phyloP scores from a whole-genome alignment of 352 stramenopile genomes.

The Phytophthora litchii region DNA sequence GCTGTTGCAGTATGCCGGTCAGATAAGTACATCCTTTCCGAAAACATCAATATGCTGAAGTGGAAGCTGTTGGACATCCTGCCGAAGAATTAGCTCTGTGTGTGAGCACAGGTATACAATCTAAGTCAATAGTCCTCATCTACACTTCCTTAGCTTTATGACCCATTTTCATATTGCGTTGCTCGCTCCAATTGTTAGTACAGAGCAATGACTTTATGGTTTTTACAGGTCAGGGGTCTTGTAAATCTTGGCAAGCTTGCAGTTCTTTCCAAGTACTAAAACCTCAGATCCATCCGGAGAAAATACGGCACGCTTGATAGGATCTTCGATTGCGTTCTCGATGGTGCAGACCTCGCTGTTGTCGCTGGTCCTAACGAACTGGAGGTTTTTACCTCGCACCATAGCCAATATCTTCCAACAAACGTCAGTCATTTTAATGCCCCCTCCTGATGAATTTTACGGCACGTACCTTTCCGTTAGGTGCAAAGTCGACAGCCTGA shows the following conservation, averaged over 20 bases:
- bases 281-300: constrained; percentile 65
- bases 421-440: background rate
- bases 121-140: constrained; percentile 25
- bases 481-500: constrained; percentile 64
- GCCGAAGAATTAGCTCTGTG: constrained; percentile 31
- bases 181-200: background rate
- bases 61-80: constrained; percentile 68
- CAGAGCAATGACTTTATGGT: background rate
- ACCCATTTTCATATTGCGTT: background rate
- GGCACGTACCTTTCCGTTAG: constrained; percentile 62
- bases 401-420: constrained; percentile 57
- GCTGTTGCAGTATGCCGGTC: constrained; percentile 54
- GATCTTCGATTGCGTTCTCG: constrained; percentile 63
- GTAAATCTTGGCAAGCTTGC: constrained; percentile 77
- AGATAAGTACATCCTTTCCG: constrained; percentile 66
- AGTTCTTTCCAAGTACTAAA: constrained; percentile 65
- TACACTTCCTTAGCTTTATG: constrained; percentile 23
- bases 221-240: constrained; percentile 50
- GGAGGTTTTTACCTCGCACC: constrained; percentile 54
- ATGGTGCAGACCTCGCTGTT: constrained; percentile 58
- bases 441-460: background rate
- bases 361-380: constrained; percentile 64
- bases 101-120: constrained; percentile 5
- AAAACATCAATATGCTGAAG: constrained; percentile 77
- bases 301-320: constrained; percentile 69